Base-by-base conservation (phyloP, 495 filamentous ascomycete genomes). In the Friedmanniomyces simplex region DNA sequence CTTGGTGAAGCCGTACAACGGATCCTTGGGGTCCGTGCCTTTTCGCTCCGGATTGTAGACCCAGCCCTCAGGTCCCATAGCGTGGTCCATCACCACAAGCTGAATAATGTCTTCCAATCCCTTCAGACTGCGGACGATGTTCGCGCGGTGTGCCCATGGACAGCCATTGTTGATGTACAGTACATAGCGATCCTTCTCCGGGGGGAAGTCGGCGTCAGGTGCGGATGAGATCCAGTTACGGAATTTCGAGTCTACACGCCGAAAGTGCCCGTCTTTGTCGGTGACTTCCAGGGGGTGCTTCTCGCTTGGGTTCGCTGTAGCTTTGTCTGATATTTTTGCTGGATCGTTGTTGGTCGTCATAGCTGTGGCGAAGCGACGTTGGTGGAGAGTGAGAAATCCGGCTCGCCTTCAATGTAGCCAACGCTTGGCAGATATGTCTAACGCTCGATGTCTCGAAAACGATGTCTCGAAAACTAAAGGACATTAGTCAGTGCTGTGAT, bases 111-210 rank as follows among this genome's bases (percentile, higher is more conserved):
- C 72, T 54, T 89, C 81, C 0, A 94, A 76, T 7, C 88, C 88
- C 70, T 94, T 95, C 52, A 95, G 76, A n/a, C 80, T 74, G 54
- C 84, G 79, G 0, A 82, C 82, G 52, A 94, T 82, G 21, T 90
- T 80, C 0, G 86, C 82, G 18, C 89, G 82, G 55, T 84, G 87
- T 0, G 89, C 88, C 88, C 88, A 95, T 0, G 88, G 88, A 67
- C 89, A 95, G 52, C 85, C 86, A 6, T 73, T 74, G 46, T 81
- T 79, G 63, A 91, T 76, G 69, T 89, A 95, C 54, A 94, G 78
- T 53, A 88, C 86, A 66, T 93, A 94, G 55, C 89, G 78, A 55
- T 79, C 81, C 64, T 80, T 81, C 65, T 88, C 86, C 14, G 89
- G 73, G 0, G 87, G 84, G 68, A 87, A 94, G 20, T 60, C 39